Conservation (phyloP, 345 rosid genomes). For the Eucalyptus coolabah region DNA sequence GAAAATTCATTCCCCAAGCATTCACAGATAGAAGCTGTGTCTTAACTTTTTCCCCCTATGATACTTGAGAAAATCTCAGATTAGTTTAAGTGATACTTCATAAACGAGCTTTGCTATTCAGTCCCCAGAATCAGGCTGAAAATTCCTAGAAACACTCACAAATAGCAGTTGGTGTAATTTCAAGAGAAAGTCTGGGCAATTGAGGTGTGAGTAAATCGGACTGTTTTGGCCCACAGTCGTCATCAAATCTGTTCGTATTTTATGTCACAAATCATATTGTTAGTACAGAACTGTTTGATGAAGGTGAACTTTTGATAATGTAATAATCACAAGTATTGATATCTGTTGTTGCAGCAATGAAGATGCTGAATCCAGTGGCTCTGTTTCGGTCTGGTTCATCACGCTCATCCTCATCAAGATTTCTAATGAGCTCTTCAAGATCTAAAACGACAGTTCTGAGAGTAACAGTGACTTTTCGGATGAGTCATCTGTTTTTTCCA, state of each 20-base stretch:
- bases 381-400: constrained; percentile 86
- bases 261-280: background rate
- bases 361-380: constrained; percentile 90
- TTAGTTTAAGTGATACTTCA: background rate
- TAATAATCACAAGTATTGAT: background rate
- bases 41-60: background rate
- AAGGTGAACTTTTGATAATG: background rate
- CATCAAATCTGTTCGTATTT: background rate
- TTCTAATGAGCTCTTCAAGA: constrained; percentile 45
- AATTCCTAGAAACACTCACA: background rate
- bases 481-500: constrained; percentile 39
- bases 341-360: constrained; percentile 49
- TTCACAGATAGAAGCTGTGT: background rate
- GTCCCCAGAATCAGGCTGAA: background rate
- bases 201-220: background rate
- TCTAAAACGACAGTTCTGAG: constrained; percentile 41
- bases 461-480: constrained; percentile 53
- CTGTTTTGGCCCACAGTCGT: background rate
- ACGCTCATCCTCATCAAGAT: constrained; percentile 75
- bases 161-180: background rate
- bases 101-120: background rate
- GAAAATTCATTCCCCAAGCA: background rate
- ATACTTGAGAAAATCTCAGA: background rate
- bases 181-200: background rate
- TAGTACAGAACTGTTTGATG: background rate